Evolutionary conservation across 164 flowering plant genomes (phyloP).

Genomic region (Vitis rupestris): DNA sequence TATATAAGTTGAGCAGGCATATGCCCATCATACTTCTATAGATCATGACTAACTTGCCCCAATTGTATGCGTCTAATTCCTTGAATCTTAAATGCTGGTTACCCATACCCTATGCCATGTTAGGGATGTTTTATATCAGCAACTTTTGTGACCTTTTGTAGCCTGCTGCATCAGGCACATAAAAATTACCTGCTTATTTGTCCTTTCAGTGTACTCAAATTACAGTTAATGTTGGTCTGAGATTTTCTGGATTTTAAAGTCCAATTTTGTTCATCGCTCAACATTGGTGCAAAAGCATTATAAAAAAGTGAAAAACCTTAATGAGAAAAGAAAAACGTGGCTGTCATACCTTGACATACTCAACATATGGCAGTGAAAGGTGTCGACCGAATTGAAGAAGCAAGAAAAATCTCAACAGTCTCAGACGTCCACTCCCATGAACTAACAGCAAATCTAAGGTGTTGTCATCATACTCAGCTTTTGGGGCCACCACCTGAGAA

Average conservation of each 20-base stretch:
- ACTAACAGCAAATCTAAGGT: slow-evolving; percentile 82
- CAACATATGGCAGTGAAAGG: slow-evolving; percentile 88
- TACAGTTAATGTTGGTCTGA: too few species aligned
- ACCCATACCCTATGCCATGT: too few species aligned
- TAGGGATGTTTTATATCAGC: too few species aligned
- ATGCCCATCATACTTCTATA: too few species aligned
- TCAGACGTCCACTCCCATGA: slow-evolving; percentile 83
- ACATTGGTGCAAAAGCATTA: neutral
- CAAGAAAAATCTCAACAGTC: slow-evolving; percentile 76
- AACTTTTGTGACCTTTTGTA: too few species aligned
- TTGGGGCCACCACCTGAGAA: slow-evolving; percentile 95
- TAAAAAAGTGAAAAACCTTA: neutral
- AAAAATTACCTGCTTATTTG: neutral
- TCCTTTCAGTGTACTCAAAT: neutral
- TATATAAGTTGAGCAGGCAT: too few species aligned
- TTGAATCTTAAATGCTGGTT: too few species aligned
- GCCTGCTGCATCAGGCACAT: neutral
- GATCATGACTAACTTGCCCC: too few species aligned
- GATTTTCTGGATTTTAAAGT: neutral
- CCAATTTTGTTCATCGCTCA: too few species aligned
- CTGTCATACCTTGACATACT: slow-evolving; percentile 79
- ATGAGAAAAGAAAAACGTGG: neutral
- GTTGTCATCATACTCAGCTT: slow-evolving; percentile 90
- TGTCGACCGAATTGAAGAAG: slow-evolving; percentile 83
- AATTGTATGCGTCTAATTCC: too few species aligned